Base-by-base conservation (phyloP, 495 filamentous ascomycete genomes). In the Delitschia confertaspora region DNA sequence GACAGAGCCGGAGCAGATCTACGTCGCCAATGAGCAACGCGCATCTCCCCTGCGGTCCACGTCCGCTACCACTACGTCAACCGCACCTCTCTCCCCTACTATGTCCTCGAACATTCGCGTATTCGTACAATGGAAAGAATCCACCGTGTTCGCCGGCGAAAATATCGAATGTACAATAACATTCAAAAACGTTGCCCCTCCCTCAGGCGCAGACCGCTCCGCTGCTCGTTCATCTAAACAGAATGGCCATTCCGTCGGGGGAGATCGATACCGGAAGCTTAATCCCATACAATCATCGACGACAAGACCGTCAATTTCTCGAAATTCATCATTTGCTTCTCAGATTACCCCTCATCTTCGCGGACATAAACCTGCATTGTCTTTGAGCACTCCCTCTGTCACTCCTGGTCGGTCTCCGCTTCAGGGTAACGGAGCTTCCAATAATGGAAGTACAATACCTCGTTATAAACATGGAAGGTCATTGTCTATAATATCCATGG, bases 401-500 rank as follows among this genome's bases (percentile, higher is more conserved):
- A 24, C 57, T 49, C 33, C 49, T 38, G 45, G 33, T 5, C 56
- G 44, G n/a, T 47, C 42, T 0, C 58, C 47, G 29, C 23, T 32
- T 6, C 48, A 49, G 6, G 27, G 41, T 11, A 52, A 35, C 20
- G 44, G 57, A n/a, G 24, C 19, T 9, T 31, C 42, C 32, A 25
- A 40, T 17, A 39, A 50, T 45, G 55, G 45, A 26, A 34, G 34
- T 21, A 23, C 46, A 23, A 33, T 46, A 11, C 33, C 55, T 34
- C 55, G 54, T 11, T 67, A 75, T 41, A 74, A 69, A 49, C 81
- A 85, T 59, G 75, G 79, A 47, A 65, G 89, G 58, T 95, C 89
- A 0, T 74, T 98, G 22, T 95, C 91, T n/a, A 96, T 98, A 49
- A 76, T 95, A 16, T 96, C 91, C 4, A 74, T 96, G 50, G 85